A percentile compares a stretch with the other conserved stretches of the same genome.
Evolutionary conservation across 2,329 filamentous ascomycete genomes (phyloP).

Genomic region (Pseudogymnoascus sp.): DNA sequence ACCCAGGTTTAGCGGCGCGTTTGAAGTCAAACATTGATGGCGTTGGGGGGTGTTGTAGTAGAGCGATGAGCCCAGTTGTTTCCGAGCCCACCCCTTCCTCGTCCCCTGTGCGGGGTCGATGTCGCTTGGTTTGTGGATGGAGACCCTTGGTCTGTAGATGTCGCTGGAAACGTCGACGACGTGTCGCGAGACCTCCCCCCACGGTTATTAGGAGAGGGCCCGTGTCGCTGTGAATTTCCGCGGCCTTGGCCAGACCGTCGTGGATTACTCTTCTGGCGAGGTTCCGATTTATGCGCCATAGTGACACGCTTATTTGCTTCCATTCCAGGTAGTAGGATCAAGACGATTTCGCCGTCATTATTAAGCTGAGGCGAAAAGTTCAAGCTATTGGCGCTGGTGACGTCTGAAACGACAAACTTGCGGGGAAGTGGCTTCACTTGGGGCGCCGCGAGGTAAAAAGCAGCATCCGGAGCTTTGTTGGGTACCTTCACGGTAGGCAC

Average conservation of each 20-base stretch:
- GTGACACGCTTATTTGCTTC: constrained; percentile 33
- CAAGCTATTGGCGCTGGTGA: constrained; percentile 38
- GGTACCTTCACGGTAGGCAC: constrained; percentile 65
- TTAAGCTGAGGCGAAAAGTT: constrained; percentile 32
- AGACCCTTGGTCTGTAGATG: constrained; percentile 19
- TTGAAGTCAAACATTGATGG: constrained; percentile 8
- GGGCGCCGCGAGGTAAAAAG: constrained; percentile 52
- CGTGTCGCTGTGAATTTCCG: constrained; percentile 20
- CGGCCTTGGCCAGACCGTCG: constrained; percentile 22
- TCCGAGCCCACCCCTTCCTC: constrained; percentile 20
- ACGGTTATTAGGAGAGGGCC: constrained; percentile 22
- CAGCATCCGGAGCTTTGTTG: constrained; percentile 49
- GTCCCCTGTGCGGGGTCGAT: constrained; percentile 17
- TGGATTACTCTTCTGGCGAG: constrained; percentile 26
- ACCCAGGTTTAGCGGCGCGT: not conserved
- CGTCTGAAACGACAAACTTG: constrained; percentile 39
- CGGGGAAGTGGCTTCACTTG: constrained; percentile 47
- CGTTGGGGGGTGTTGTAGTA: not conserved
- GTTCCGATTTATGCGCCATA: constrained; percentile 28
- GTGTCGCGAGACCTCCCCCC: constrained; percentile 25
- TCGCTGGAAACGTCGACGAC: constrained; percentile 20
- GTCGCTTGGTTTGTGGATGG: constrained; percentile 19
- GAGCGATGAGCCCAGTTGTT: constrained; percentile 6
- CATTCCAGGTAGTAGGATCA: constrained; percentile 41
- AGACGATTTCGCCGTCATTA: constrained; percentile 31